phyloP scores from a whole-genome alignment of 306 rosid genomes.

The Cucurbita ficifolia region DNA sequence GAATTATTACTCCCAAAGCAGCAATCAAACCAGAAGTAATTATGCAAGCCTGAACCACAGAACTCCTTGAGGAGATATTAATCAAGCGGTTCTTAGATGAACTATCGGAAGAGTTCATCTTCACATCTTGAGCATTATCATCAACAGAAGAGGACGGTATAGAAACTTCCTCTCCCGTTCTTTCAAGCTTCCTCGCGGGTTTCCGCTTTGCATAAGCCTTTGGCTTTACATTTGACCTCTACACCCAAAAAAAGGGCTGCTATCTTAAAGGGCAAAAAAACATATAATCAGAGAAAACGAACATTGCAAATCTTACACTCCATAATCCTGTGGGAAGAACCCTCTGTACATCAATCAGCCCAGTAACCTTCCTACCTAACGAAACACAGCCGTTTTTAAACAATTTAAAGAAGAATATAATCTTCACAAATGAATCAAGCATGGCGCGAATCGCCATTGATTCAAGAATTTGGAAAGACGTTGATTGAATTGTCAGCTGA shows the following conservation, averaged over 20 bases:
- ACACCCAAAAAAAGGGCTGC: not conserved
- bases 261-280: not conserved
- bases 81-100: conserved; percentile 20
- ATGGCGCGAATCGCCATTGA: not conserved
- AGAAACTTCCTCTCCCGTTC: conserved; percentile 14
- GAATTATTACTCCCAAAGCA: conserved; percentile 49
- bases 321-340: conserved; percentile 9
- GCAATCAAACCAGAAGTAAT: conserved; percentile 61
- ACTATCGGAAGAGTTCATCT: conserved; percentile 18
- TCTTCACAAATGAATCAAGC: not conserved
- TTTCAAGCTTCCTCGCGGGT: conserved; percentile 35
- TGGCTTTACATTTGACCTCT: conserved; percentile 26
- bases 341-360: conserved; percentile 9
- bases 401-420: conserved; percentile 4
- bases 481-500: not conserved
- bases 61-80: conserved; percentile 37
- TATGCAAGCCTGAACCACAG: conserved; percentile 73
- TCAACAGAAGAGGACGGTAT: conserved; percentile 24
- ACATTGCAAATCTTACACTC: conserved; percentile 20
- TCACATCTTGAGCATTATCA: conserved; percentile 26
- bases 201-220: conserved; percentile 42
- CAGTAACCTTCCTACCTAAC: conserved; percentile 23
- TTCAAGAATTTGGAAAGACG: not conserved
- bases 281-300: not conserved
- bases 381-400: not conserved